Evolutionary conservation across 306 rosid species (phyloP).

Genomic region (Luffa acutangula): DNA sequence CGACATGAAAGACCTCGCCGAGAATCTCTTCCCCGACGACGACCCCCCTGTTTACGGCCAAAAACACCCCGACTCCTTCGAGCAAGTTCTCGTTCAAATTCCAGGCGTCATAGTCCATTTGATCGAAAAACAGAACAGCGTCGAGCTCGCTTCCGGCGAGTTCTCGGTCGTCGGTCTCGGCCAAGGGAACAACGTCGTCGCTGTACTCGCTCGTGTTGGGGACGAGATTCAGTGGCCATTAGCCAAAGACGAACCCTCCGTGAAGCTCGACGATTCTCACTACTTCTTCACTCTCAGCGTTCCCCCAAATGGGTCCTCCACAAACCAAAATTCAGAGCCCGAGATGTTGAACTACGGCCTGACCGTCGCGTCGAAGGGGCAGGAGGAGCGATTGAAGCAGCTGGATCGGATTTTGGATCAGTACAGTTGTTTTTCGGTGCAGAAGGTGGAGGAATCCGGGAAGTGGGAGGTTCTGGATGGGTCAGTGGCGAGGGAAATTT

Average conservation of each 20-base stretch:
- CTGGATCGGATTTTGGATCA: slow-evolving; percentile 47
- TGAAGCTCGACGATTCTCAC: slow-evolving; percentile 65
- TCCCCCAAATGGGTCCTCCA: slow-evolving; percentile 24
- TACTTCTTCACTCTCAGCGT: slow-evolving; percentile 59
- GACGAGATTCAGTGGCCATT: slow-evolving; percentile 73
- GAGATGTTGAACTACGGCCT: slow-evolving; percentile 61
- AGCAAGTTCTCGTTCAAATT: slow-evolving; percentile 37
- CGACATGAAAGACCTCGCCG: slow-evolving; percentile 23
- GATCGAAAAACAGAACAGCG: slow-evolving; percentile 52
- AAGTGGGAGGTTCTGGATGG: slow-evolving; percentile 51
- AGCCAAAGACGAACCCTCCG: slow-evolving; percentile 62
- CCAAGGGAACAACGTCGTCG: slow-evolving; percentile 44
- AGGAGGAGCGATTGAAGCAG: slow-evolving; percentile 31
- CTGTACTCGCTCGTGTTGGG: slow-evolving; percentile 58
- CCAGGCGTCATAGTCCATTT: slow-evolving; percentile 67
- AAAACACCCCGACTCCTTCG: slow-evolving; percentile 17
- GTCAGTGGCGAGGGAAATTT: slow-evolving; percentile 26
- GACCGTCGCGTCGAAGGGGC: slow-evolving; percentile 54
- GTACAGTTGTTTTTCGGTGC: slow-evolving; percentile 52
- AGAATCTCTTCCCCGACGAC: slow-evolving; percentile 33
- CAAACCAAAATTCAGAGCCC: not conserved
- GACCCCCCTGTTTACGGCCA: slow-evolving; percentile 15
- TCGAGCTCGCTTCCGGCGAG: slow-evolving; percentile 69
- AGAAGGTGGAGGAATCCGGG: slow-evolving; percentile 29
- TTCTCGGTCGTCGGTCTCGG: slow-evolving; percentile 35